phyloP scores from a whole-genome alignment of 768 basidiomycete species.

The Antrodiella citrinella region DNA sequence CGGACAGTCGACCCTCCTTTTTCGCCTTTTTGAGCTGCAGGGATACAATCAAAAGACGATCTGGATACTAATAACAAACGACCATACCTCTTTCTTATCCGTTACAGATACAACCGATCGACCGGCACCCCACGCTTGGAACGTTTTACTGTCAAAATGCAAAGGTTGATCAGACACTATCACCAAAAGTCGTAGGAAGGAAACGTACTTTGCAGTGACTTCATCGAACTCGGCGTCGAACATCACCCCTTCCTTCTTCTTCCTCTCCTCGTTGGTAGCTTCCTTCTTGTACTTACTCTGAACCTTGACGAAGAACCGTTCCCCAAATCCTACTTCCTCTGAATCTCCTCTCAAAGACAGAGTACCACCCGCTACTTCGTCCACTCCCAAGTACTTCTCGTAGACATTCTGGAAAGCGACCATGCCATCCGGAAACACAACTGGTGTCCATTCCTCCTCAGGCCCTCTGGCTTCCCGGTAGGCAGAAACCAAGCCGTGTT shows the following conservation, averaged over 20 bases:
- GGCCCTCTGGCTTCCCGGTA: conserved; percentile 86
- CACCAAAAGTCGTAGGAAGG: conserved; percentile 1
- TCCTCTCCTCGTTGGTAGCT: conserved; percentile 48
- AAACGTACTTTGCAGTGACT: conserved; percentile 59
- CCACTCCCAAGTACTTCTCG: conserved; percentile 79
- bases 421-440: conserved; percentile 77
- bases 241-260: conserved; percentile 38
- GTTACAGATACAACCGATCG: conserved; percentile 57
- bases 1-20: conserved; percentile 74
- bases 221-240: conserved; percentile 50
- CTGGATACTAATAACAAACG: conserved; percentile 3
- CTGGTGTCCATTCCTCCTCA: conserved; percentile 91
- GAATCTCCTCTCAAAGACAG: conserved; percentile 76
- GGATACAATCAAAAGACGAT: too few species aligned
- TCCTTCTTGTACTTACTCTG: conserved; percentile 87
- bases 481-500: conserved; percentile 75
- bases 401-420: conserved; percentile 84
- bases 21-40: conserved; percentile 68
- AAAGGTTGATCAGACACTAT: conserved; percentile 4
- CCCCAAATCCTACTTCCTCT: conserved; percentile 77
- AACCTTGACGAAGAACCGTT: conserved; percentile 85
- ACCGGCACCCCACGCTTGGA: conserved; percentile 83
- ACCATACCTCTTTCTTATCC: conserved; percentile 66
- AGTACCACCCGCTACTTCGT: conserved; percentile 80
- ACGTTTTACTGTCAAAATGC: conserved; percentile 41